These are phyloP conservation scores for Phaffia rhodozyma DNA, from an alignment of 1,284 basidiomycete species.

Conservation along the genomic window DNA sequence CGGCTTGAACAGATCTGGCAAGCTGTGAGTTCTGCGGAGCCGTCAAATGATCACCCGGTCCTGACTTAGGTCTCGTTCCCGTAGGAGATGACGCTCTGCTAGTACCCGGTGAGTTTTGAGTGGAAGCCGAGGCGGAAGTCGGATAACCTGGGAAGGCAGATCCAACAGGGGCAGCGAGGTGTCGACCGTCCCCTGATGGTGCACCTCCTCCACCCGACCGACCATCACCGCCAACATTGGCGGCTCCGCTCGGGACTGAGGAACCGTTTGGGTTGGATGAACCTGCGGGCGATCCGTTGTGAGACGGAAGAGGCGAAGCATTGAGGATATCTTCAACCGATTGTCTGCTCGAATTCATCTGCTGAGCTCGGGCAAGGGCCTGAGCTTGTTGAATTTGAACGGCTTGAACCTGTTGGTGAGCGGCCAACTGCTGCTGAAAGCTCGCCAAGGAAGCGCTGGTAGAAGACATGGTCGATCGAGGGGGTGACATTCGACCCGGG, in stretches of 20 bases:
- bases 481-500: slow-evolving; percentile 17
- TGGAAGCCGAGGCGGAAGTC: slow-evolving; percentile 27
- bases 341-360: slow-evolving; percentile 20
- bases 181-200: no score
- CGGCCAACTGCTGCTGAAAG: slow-evolving; percentile 17
- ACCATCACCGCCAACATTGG: no score
- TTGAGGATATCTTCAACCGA: slow-evolving; percentile 38
- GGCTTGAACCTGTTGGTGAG: slow-evolving; percentile 9
- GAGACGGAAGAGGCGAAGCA: slow-evolving; percentile 30
- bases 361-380: slow-evolving; percentile 4
- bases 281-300: slow-evolving; percentile 31
- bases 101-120: slow-evolving; percentile 30
- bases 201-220: no score
- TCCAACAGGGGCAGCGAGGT: slow-evolving; percentile 21
- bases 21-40: slow-evolving; percentile 43
- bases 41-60: slow-evolving; percentile 11
- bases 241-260: no score
- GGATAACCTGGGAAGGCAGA: slow-evolving; percentile 26
- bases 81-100: slow-evolving; percentile 31
- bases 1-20: slow-evolving; percentile 63
- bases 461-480: neutral
- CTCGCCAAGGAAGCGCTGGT: neutral
- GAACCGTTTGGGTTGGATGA: slow-evolving; percentile 24
- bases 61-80: slow-evolving; percentile 20
- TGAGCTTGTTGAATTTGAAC: slow-evolving; percentile 2